Evolutionary conservation across 257 asterid species (phyloP).

Genomic region (Capsicum baccatum): DNA sequence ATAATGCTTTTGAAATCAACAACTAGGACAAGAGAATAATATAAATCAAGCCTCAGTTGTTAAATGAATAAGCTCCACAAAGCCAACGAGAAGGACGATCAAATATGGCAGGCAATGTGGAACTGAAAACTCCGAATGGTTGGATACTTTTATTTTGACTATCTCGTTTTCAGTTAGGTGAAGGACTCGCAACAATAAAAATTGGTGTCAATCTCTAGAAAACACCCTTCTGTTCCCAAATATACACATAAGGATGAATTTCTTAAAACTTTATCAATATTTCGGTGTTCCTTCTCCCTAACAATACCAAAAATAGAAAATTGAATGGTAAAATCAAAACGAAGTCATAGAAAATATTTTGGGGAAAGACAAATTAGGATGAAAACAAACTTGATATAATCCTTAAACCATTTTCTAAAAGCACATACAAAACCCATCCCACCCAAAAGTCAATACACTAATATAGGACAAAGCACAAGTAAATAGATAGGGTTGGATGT

Average conservation of each 20-base stretch:
- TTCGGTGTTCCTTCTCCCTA: neutral
- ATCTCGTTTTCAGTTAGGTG: neutral
- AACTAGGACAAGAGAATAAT: neutral
- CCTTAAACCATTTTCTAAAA: constrained; percentile 7
- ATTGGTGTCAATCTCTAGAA: neutral
- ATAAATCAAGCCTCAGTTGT: neutral
- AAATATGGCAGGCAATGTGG: constrained; percentile 14
- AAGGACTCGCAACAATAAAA: neutral
- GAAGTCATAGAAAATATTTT: neutral
- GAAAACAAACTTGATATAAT: neutral
- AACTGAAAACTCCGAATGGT: neutral
- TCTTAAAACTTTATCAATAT: neutral
- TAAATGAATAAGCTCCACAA: neutral
- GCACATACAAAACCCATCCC: neutral
- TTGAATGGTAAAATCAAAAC: constrained; percentile 9
- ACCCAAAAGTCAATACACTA: neutral
- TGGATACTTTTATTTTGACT: neutral
- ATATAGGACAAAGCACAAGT: neutral
- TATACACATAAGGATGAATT: neutral
- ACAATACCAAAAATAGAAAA: constrained; percentile 3
- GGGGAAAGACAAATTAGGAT: neutral
- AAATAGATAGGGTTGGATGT: neutral
- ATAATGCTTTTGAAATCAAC: constrained; percentile 15
- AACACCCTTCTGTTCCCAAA: neutral
- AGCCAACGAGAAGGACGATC: neutral